These are phyloP conservation scores for Colletotrichum simmondsii DNA, from an alignment of 2,329 filamentous ascomycete species.

Conservation along the genomic window DNA sequence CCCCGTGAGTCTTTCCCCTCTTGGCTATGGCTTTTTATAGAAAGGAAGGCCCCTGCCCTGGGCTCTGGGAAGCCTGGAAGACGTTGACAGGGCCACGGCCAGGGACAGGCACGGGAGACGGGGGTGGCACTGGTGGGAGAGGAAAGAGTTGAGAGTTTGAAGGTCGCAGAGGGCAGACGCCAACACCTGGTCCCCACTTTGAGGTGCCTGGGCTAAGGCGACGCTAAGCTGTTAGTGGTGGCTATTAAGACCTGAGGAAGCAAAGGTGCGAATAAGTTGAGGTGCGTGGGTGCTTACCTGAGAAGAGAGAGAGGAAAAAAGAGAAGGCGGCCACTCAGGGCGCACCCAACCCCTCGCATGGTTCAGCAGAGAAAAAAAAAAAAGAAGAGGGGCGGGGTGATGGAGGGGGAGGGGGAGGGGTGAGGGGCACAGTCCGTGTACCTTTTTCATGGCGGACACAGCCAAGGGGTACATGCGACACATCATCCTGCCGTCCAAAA, in stretches of 20 bases:
- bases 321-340: background rate
- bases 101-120: slow-evolving; percentile 2
- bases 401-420: slow-evolving; percentile 9
- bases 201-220: slow-evolving; percentile 18
- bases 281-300: no score
- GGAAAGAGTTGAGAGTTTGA: background rate
- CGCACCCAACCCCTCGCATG: slow-evolving; percentile 30
- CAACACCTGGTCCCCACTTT: slow-evolving; percentile 17
- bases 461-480: background rate
- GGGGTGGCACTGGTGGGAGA: no score
- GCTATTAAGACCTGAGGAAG: background rate
- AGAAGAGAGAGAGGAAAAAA: background rate
- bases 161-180: slow-evolving; percentile 22
- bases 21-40: slow-evolving; percentile 21
- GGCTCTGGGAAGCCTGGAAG: background rate
- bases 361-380: slow-evolving; percentile 1
- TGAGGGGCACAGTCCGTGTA: slow-evolving; percentile 21
- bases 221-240: background rate
- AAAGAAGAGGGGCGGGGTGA: slow-evolving; percentile 26
- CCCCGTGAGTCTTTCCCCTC: background rate
- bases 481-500: background rate
- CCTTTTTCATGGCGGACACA: background rate
- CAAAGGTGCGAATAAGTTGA: background rate
- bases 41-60: slow-evolving; percentile 20
- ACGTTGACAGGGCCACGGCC: background rate